These are phyloP conservation scores for Geotrichum carabidarum DNA, from an alignment of 1,139 yeast genomes.

Conservation along the genomic window DNA sequence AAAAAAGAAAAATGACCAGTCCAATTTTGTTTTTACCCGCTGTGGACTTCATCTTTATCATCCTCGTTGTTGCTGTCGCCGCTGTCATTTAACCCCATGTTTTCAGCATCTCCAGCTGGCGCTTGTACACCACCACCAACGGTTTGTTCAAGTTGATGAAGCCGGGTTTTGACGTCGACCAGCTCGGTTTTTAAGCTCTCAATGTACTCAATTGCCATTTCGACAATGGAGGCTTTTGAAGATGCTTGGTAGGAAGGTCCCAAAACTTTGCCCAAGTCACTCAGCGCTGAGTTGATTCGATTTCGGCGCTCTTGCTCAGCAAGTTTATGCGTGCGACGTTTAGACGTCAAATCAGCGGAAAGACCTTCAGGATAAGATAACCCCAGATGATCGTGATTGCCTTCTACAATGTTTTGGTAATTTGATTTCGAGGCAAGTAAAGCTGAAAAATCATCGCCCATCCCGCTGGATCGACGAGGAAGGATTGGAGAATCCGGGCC, in stretches of 20 bases:
- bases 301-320: conserved; percentile 97
- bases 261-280: conserved; percentile 62
- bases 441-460: conserved; percentile 29
- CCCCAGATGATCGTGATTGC: conserved; percentile 41
- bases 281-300: conserved; percentile 81
- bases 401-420: conserved; percentile 44
- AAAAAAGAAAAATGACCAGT: no score
- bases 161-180: conserved; percentile 33
- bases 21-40: no score
- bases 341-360: conserved; percentile 39
- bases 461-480: conserved; percentile 21
- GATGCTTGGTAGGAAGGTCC: conserved; percentile 53
- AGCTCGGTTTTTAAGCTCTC: conserved; percentile 48
- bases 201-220: conserved; percentile 72
- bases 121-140: no score
- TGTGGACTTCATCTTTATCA: no score
- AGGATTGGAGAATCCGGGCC: conserved; percentile 22
- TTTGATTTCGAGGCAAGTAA: conserved; percentile 41
- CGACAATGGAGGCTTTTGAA: conserved; percentile 92
- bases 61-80: no score
- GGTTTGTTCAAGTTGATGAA: conserved; percentile 10
- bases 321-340: conserved; percentile 71
- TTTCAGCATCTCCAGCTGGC: no score
- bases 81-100: no score
- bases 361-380: conserved; percentile 41